Conservation (phyloP, 2,329 filamentous ascomycete species). For the Penicillium expansum region DNA sequence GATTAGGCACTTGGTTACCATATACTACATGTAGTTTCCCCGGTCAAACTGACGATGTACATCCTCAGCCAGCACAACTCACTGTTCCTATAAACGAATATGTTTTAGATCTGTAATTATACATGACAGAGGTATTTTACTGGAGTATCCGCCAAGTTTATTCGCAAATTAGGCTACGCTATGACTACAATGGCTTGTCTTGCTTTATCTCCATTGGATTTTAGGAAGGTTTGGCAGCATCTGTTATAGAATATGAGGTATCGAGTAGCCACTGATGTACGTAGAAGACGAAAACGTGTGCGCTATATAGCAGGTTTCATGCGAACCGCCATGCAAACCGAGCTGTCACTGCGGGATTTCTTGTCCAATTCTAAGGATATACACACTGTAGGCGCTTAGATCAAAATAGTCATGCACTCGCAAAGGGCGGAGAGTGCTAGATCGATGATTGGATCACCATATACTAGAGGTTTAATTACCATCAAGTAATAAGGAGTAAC, state of each 20-base stretch:
- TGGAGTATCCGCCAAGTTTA: neutral
- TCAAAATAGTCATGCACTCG: constrained; percentile 7
- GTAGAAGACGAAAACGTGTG: neutral
- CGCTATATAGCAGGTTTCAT: neutral
- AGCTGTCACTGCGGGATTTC: neutral
- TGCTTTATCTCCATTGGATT: neutral
- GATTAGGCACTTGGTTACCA: neutral
- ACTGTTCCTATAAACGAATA: neutral
- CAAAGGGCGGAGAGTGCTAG: neutral
- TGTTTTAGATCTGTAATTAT: neutral
- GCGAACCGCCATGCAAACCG: neutral
- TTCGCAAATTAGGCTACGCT: neutral
- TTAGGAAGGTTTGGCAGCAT: neutral
- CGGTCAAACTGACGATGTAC: neutral
- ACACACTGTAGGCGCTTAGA: constrained; percentile 7
- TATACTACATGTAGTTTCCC: neutral
- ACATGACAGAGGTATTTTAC: neutral
- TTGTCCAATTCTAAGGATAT: constrained; percentile 1
- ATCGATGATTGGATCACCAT: neutral
- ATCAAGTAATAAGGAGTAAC: neutral
- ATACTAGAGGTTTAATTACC: neutral
- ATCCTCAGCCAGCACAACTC: neutral
- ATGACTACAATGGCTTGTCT: neutral
- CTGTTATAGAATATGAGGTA: neutral
- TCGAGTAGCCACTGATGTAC: neutral